Base-by-base conservation (phyloP, 1,284 basidiomycete genomes). In the Leccinum insolens region DNA sequence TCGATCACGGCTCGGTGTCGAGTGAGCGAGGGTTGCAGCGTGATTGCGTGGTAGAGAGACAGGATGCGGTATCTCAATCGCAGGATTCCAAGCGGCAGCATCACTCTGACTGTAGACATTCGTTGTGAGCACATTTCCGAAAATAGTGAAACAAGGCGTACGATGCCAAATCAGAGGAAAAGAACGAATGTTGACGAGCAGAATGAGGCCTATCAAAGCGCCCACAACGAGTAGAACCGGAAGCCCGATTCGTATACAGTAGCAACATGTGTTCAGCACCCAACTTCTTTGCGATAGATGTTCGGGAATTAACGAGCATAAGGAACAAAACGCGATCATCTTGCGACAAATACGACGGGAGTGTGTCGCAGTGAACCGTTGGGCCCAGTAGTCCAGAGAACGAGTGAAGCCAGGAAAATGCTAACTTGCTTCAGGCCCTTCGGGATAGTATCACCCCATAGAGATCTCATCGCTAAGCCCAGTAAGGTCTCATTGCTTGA, bases 101-200 rank as follows among this genome's bases (percentile, higher is more conserved):
- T 88, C 0, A 90, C 81, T 3, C 84, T 85, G 60, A 86, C 89
- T 90, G 71, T 2, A 8, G 9, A 44, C n/a, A 15, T 9, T 25
- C 44, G 25, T 41, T 22, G 28, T 65, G 31, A 66, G 31, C 4
- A 28, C n/a, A 17, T 37, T 37, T n/a, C 34, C n/a, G 6, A 25
- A 9, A 55, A 17, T 7, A 37, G n/a, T n/a, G 60, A 25, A 34
- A 20, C 9, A 14, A 60, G 11, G 82, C 88, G 73, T 74, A 90
- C 89, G 72, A 71, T 91, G 89, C 89, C 89, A 91, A 31, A 79
- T 77, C n/a, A 90, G 74, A 1, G 89, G 89, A 75, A 86, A 83
- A 2, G 87, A 87, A 9, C 86, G 82, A 31, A 80, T 72, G 67
- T 90, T 90, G 25, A 88, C 64, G n/a, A 89, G 67, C n/a, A 86